Percentiles rank a stretch among this genome's conserved stretches.
Evolutionary conservation across 1,284 basidiomycete species (phyloP).

Genomic region (Fistulina hepatica): DNA sequence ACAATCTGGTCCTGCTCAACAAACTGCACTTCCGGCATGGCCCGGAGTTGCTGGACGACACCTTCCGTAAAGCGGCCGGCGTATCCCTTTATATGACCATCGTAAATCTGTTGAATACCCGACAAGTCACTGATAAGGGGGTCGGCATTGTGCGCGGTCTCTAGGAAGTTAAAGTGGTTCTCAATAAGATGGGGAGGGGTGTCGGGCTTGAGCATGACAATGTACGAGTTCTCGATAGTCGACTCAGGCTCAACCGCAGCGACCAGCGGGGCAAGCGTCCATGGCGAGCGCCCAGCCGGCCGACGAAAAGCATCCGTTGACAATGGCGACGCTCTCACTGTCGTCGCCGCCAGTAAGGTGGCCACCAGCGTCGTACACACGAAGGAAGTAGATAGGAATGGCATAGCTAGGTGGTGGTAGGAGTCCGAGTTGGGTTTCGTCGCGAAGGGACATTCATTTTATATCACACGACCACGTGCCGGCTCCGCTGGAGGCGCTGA

Average conservation of each 20-base stretch:
- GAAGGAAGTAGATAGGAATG: too few relatives aligned
- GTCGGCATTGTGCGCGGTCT: slow-evolving; percentile 43
- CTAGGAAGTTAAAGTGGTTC: slow-evolving; percentile 67
- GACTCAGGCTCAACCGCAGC: background rate
- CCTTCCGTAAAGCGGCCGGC: slow-evolving; percentile 73
- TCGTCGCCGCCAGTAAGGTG: too few relatives aligned
- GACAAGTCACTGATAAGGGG: slow-evolving; percentile 35
- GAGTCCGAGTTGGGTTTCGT: too few relatives aligned
- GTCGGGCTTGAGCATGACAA: slow-evolving; percentile 77
- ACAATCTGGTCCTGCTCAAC: slow-evolving; percentile 92
- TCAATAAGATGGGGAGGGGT: slow-evolving; percentile 43
- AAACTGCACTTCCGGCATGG: slow-evolving; percentile 85
- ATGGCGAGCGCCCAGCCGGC: background rate
- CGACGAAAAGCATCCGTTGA: background rate
- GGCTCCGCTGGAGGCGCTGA: too few relatives aligned
- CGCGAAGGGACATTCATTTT: too few relatives aligned
- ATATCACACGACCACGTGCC: too few relatives aligned
- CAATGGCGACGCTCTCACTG: slow-evolving; percentile 1
- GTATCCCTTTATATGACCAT: slow-evolving; percentile 69
- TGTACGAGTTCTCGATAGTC: slow-evolving; percentile 79
- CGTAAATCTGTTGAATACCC: slow-evolving; percentile 64
- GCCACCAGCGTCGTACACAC: too few relatives aligned
- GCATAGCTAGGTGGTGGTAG: too few relatives aligned
- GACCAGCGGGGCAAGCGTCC: background rate
- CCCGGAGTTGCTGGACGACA: slow-evolving; percentile 72